Conservation (phyloP, 257 asterid species). For the Solanum acaule region DNA sequence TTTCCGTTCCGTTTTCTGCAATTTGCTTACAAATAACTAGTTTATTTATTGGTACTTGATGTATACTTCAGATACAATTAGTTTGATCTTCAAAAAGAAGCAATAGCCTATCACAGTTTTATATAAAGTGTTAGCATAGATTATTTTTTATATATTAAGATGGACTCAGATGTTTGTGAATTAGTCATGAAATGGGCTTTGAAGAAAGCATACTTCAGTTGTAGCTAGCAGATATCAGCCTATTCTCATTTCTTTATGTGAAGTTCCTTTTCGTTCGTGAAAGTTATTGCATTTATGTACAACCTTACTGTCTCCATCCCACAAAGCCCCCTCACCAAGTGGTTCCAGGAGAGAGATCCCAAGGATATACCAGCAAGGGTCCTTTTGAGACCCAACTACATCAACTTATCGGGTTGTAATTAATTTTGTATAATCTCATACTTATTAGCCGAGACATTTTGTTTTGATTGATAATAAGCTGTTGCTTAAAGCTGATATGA, state of each 20-base stretch:
- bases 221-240: background rate
- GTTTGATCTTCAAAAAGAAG: background rate
- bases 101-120: background rate
- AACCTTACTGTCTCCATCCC: background rate
- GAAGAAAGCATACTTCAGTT: background rate
- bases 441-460: background rate
- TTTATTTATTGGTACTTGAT: background rate
- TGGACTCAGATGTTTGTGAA: background rate
- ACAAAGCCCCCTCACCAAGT: background rate
- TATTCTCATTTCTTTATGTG: background rate
- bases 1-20: background rate
- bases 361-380: background rate
- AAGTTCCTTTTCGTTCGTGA: background rate
- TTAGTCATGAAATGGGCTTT: background rate
- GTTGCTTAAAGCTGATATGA: background rate
- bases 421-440: background rate
- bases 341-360: background rate
- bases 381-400: background rate
- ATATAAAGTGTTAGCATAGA: background rate
- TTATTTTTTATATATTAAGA: background rate
- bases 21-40: background rate
- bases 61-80: background rate
- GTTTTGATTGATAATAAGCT: background rate
- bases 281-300: background rate
- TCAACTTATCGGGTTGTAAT: background rate